Percentiles rank a stretch among this genome's conserved stretches.
These are phyloP conservation scores for Suillus spraguei DNA, from an alignment of 768 basidiomycete genomes.

Conservation along the genomic window DNA sequence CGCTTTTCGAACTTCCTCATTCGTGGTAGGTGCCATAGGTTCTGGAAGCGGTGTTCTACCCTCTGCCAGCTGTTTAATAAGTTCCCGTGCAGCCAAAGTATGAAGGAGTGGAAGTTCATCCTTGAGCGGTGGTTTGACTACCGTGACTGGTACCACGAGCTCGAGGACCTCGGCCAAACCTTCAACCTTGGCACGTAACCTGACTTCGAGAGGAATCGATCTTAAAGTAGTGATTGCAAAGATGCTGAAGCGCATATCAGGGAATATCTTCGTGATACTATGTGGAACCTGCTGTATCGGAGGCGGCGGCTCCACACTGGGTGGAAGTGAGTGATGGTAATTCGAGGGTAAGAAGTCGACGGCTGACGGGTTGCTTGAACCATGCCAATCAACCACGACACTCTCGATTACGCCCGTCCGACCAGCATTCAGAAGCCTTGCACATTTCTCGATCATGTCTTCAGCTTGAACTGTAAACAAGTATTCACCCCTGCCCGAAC, in stretches of 20 bases:
- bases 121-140: constrained; percentile 26
- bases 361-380: constrained; percentile 16
- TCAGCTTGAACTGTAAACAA: constrained; percentile 49
- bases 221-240: constrained; percentile 33
- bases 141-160: constrained; percentile 23
- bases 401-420: constrained; percentile 46
- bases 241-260: constrained; percentile 34
- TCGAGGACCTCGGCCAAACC: constrained; percentile 24
- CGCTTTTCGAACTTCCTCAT: constrained; percentile 41
- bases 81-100: constrained; percentile 51
- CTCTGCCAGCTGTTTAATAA: constrained; percentile 55
- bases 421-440: constrained; percentile 53
- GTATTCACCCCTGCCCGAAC: constrained; percentile 51
- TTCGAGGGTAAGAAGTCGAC: constrained; percentile 4
- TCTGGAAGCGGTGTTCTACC: constrained; percentile 31
- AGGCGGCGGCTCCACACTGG: constrained; percentile 31
- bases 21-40: constrained; percentile 24
- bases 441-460: constrained; percentile 49
- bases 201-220: constrained; percentile 29
- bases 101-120: constrained; percentile 44
- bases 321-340: constrained; percentile 23
- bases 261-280: constrained; percentile 32
- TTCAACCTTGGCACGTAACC: constrained; percentile 30
- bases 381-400: constrained; percentile 52
- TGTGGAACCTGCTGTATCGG: constrained; percentile 38